Evolutionary conservation across 345 rosid genomes (phyloP), one percentile per base, ranked within the genome.

Genomic region (Hypericum androsaemum): DNA sequence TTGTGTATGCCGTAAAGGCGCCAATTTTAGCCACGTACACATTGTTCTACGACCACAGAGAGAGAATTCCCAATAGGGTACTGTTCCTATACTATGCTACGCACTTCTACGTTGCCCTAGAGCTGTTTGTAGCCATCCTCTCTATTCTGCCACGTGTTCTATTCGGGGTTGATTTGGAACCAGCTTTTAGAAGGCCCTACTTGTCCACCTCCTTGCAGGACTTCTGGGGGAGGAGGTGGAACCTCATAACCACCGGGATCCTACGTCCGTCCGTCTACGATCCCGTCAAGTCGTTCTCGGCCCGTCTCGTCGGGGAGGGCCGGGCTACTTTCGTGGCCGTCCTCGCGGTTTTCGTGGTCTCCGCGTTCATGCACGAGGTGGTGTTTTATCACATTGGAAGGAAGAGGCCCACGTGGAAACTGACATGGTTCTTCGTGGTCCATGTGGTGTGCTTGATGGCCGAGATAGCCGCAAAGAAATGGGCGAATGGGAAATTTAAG

Each of bases 191-290:
- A 7, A 56, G 47, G 22, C 70, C 70, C 0, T 65, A 54, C 28
- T 38, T 65, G 5, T 60, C 88, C 0, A 73, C 96, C 0, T 84
- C 96, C 0, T 71, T 87, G 0, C 95, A 83, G 6, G 89, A 88
- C 39, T 84, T 88, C 13, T 84, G 88, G 96, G 89, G 94, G 5
- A 67, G 53, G 37, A 67, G 88, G 62, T 81, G 94, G 89, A 88
- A 88, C 64, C 61, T 88, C 16, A 67, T 62, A 77, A 89, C 81
- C 54, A 35, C 74, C 0, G 36, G 71, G 5, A 81, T 84, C 68
- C 54, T 87, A 0, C 77, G 68, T 12, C 82, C 83, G 0, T 71
- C 94, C 8, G 79, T 87, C 0, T 81, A 81, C 55, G 72, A 22
- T 4, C 32, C 32, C 1, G 32, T 22, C 32, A 22, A 22, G 32